Evolutionary conservation across 2,329 filamentous ascomycete genomes (phyloP), one percentile per base, ranked within the genome.

Genomic region (Exserohilum rostratum): DNA sequence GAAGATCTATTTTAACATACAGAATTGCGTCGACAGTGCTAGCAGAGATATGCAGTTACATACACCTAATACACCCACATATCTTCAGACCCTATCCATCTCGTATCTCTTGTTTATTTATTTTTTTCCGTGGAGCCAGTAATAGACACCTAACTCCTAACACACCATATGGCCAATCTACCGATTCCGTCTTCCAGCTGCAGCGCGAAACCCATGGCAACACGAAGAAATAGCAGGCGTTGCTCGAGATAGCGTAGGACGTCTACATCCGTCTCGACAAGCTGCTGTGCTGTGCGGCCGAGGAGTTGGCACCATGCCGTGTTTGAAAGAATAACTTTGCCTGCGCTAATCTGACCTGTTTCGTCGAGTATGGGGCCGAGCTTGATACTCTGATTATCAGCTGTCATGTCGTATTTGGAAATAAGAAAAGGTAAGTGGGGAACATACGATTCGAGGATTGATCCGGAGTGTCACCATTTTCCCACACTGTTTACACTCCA

Each of bases 171-270:
- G 7, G 60, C 70, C 43, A 75, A 33, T 46, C 71, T 57, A 2
- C 65, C 72, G 30, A 66, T 61, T 43, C 60, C 67, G 60, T 55
- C 73, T 50, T 63, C 64, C 7, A 75, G 68, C 15, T 76, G 77
- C 80, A 84, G 83, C 1, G 82, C 85, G 65, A 87, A 85, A 5
- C 81, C 76, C 61, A 87, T 58, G 13, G 80, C 84, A 7, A 85
- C 62, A 13, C 84, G 77, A 44, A 83, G 69, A 58, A 81, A 85
- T 12, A 81, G 48, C 43, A 86, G 62, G 3, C 81, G 73, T 57
- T 82, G 78, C 60, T 87, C 82, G 5, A 86, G 66, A 38, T 77
- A 75, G 49, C 74, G 74, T n/a, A 85, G 57, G 15, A 76, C 73
- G 11, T 80, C 76, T 0, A 67, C 54, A 11, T 71, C 55, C 18